Conservation (phyloP, 192 early-diverging fungal species). For the Coemansia sp. region DNA sequence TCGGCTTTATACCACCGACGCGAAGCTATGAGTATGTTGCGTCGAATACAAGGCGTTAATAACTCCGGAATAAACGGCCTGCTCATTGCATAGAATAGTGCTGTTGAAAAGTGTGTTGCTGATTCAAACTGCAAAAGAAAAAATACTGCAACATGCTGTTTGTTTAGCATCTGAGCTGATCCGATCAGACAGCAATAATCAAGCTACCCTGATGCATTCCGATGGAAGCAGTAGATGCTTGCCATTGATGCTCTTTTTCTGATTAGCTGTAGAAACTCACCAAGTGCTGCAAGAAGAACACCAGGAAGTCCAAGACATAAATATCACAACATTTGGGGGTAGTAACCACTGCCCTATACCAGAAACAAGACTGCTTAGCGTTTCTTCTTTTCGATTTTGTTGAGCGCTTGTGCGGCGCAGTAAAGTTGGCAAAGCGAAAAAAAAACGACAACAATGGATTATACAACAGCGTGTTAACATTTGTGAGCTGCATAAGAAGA, state of each 20-base stretch:
- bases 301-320: too few relatives aligned
- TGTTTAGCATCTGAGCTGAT: not conserved
- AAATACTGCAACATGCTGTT: not conserved
- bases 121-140: not conserved
- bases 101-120: not conserved
- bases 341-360: too few relatives aligned
- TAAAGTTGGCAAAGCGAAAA: too few relatives aligned
- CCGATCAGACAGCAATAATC: not conserved
- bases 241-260: too few relatives aligned
- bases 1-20: slow-evolving; percentile 14
- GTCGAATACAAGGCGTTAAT: not conserved
- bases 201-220: not conserved
- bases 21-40: not conserved
- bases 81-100: slow-evolving; percentile 9
- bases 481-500: not conserved
- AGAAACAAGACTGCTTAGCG: too few relatives aligned
- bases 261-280: too few relatives aligned
- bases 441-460: too few relatives aligned
- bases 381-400: too few relatives aligned
- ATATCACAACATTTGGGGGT: too few relatives aligned
- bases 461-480: not conserved
- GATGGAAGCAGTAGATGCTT: not conserved
- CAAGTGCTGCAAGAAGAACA: too few relatives aligned
- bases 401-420: too few relatives aligned
- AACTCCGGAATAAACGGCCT: not conserved